phyloP scores from a whole-genome alignment of 1,284 basidiomycete genomes.

The Lentinus polychrous region DNA sequence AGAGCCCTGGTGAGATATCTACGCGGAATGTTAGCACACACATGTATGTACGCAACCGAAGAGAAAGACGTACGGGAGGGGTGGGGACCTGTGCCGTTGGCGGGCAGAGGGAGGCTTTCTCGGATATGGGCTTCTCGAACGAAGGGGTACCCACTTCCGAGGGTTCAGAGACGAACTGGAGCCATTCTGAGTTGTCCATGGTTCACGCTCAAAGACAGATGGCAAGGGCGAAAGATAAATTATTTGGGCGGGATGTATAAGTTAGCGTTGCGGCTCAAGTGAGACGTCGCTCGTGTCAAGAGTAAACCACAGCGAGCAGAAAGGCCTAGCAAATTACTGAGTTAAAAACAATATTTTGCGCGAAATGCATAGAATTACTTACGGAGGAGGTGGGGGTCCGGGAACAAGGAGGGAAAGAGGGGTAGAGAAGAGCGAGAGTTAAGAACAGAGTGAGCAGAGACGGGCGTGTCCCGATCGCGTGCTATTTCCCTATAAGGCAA shows the following conservation, averaged over 20 bases:
- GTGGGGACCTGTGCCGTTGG: slow-evolving; percentile 48
- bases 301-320: no score
- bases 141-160: slow-evolving; percentile 32
- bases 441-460: background rate
- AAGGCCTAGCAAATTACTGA: no score
- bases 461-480: slow-evolving; percentile 1
- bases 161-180: slow-evolving; percentile 58
- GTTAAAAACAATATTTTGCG: no score
- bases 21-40: slow-evolving; percentile 2
- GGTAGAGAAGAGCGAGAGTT: background rate
- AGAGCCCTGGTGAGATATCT: slow-evolving; percentile 27
- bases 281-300: no score
- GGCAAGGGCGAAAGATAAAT: slow-evolving; percentile 1
- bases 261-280: no score
- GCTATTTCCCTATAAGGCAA: background rate
- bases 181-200: slow-evolving; percentile 49
- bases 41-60: background rate
- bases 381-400: background rate
- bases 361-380: no score
- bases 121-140: slow-evolving; percentile 29
- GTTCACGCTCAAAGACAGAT: background rate
- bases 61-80: slow-evolving; percentile 46
- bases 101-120: slow-evolving; percentile 15
- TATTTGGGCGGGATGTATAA: background rate
- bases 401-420: slow-evolving; percentile 1